Base-by-base conservation (phyloP, 2,329 filamentous ascomycete species). In the Fonsecaea pugnacius region DNA sequence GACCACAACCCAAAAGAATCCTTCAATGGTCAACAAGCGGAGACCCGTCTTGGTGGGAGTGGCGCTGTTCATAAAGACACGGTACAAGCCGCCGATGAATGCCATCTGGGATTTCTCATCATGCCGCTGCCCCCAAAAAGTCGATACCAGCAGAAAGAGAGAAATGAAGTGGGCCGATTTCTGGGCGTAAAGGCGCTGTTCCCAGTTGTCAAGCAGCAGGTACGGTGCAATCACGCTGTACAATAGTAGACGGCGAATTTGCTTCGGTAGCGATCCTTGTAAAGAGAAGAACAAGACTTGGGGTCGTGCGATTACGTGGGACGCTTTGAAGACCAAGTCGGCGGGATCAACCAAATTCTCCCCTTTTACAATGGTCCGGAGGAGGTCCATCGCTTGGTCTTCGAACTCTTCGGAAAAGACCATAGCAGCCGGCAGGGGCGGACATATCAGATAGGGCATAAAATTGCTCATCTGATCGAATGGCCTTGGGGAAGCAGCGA, bases 111-210 rank as follows among this genome's bases (percentile, higher is more conserved):
- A 18, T 16, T 35, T 53, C 2, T 53, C 6, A 10, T 53, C 33
- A 4, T n/a, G 27, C 30, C 51, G 51, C 30, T 33, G 51, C 27
- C 33, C 33, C 51, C 51, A 53, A 7, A 53, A 36, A 1, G 51
- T 35, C 10, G 51, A 32, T 10, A 53, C 51, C 51, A 53, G 27
- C 3, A 53, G 51, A 27, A 53, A 53, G 9, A 53, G 33, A 8
- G 51, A 53, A 16, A 53, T 33, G 51, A 53, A 53, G 51, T 53
- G 51, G 27, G 51, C n/a, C 7, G 51, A 53, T n/a, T 53, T 32
- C 8, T 53, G 27, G 16, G 16, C 8, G n/a, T 53, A 53, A 1
- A 10, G 51, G 7, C 30, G 30, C 7, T 21, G 16, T 21, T 32
- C 33, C 30, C 33, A 32, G 3, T 9, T 18, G 33, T 32, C 30